phyloP scores from a whole-genome alignment of 2,329 filamentous ascomycete genomes.

The Zarea fungicola region DNA sequence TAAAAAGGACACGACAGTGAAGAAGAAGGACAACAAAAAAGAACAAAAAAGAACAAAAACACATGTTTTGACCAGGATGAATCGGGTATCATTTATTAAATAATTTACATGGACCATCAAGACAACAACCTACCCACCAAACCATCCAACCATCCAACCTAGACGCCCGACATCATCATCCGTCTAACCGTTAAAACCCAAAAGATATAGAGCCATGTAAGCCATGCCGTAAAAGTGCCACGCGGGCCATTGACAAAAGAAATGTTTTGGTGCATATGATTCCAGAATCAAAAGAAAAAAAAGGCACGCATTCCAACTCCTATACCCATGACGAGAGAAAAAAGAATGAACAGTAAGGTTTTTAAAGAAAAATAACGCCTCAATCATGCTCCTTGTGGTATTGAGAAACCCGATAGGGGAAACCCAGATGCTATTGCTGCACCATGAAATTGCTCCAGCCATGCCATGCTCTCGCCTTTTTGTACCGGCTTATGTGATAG shows the following conservation, averaged over 20 bases:
- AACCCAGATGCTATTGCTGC: constrained; percentile 31
- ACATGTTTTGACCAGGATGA: background rate
- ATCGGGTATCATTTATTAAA: constrained; percentile 14
- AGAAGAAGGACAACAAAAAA: background rate
- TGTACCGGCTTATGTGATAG: constrained; percentile 27
- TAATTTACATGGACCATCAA: constrained; percentile 4
- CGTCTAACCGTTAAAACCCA: constrained; percentile 6
- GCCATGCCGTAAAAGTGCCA: background rate
- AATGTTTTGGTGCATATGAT: constrained; percentile 1
- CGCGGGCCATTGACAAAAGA: constrained; percentile 1
- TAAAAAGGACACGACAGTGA: too few relatives aligned
- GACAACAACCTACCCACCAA: too few relatives aligned
- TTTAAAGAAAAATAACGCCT: constrained; percentile 1
- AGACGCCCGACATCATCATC: constrained; percentile 9
- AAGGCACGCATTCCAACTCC: background rate
- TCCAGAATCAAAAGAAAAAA: too few relatives aligned
- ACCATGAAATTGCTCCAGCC: constrained; percentile 26
- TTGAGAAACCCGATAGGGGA: constrained; percentile 20
- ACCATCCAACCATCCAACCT: too few relatives aligned
- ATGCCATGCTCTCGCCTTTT: constrained; percentile 21
- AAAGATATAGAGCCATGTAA: background rate
- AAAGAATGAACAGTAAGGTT: too few relatives aligned
- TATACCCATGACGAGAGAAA: background rate
- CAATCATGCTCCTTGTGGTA: constrained; percentile 4
- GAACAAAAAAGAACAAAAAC: background rate